Conservation (phyloP, 371 early-diverging fungal genomes). For the Hamiltosporidium tvaerminnensis region DNA sequence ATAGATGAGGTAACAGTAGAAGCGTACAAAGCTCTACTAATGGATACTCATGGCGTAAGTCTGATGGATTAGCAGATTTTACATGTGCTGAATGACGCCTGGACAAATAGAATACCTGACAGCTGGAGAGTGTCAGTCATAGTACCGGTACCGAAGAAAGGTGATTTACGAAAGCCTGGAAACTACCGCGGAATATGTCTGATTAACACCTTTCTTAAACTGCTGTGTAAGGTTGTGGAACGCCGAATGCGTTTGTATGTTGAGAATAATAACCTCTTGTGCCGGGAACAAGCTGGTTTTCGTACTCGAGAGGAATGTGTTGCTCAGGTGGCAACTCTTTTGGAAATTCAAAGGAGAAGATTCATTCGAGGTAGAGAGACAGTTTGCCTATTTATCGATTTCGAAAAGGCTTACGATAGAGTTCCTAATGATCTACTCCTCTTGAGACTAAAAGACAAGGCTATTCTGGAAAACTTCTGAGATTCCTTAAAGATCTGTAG, state of each 20-base stretch:
- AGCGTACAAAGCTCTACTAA: neutral
- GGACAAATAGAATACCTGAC: conserved; percentile 1
- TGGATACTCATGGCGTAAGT: neutral
- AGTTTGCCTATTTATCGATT: too few relatives aligned
- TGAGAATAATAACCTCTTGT: neutral
- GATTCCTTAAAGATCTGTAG: too few relatives aligned
- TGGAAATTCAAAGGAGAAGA: too few relatives aligned
- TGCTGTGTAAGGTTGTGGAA: neutral
- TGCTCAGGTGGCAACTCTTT: too few relatives aligned
- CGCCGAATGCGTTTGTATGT: neutral
- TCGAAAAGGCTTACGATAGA: too few relatives aligned
- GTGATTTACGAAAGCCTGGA: conserved; percentile 3
- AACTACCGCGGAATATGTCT: conserved; percentile 31
- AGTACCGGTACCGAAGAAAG: conserved; percentile 22
- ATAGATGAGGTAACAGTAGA: conserved; percentile 7
- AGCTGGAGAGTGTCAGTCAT: conserved; percentile 4
- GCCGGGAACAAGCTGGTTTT: conserved; percentile 11
- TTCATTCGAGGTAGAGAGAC: too few relatives aligned
- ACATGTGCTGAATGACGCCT: neutral
- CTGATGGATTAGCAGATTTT: neutral
- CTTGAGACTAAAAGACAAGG: too few relatives aligned
- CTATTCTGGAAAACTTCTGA: too few relatives aligned
- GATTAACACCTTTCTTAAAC: conserved; percentile 7
- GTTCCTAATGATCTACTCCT: too few relatives aligned
- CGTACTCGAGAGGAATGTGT: neutral